Evolutionary conservation across 2,329 filamentous ascomycete genomes (phyloP).

Genomic region (Cryphonectria japonica): DNA sequence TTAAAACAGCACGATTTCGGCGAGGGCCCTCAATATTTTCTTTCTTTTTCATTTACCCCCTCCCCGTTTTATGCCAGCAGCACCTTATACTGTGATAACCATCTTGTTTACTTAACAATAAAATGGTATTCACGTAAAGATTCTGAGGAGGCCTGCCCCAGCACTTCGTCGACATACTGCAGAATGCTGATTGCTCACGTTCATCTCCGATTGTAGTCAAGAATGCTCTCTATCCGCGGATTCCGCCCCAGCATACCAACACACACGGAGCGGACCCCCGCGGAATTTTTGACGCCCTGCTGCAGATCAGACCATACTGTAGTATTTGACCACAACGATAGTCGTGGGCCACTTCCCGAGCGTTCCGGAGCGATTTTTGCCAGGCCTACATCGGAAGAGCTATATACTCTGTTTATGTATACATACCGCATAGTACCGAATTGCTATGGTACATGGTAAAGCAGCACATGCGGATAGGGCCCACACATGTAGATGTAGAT

Average conservation of each 20-base stretch:
- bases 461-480: neutral
- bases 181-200: neutral
- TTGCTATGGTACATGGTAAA: no score
- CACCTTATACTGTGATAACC: neutral
- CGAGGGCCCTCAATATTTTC: neutral
- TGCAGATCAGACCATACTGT: neutral
- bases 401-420: no score
- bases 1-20: neutral
- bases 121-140: neutral
- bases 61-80: neutral
- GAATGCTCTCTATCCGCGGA: neutral
- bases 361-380: neutral
- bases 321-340: neutral
- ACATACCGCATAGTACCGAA: neutral
- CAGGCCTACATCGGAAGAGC: neutral
- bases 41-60: neutral
- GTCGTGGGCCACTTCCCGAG: conserved; percentile 2
- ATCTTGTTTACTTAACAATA: neutral
- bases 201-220: neutral
- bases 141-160: neutral
- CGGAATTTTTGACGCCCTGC: neutral
- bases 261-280: neutral
- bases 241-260: neutral
- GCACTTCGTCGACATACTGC: neutral
- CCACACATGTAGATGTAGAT: neutral